Evolutionary conservation across 441 rosid species (phyloP).

Genomic region (Jatropha multifida): DNA sequence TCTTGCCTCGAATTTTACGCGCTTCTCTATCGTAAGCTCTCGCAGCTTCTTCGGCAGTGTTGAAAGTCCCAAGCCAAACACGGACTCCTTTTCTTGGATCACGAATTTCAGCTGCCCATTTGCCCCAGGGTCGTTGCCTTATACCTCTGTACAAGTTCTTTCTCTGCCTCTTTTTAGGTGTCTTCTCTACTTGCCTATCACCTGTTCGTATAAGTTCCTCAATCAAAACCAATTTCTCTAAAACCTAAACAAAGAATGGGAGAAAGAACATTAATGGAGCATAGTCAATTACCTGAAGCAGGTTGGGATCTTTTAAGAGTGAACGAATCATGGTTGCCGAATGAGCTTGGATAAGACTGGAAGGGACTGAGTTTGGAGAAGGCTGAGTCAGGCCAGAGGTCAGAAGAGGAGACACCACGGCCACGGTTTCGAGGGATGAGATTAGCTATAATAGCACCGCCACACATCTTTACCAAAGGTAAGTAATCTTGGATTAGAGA

Average conservation of each 20-base stretch:
- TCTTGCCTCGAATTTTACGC: slow-evolving; percentile 71
- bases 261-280: neutral
- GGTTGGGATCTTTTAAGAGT: slow-evolving; percentile 32
- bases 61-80: slow-evolving; percentile 91
- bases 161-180: slow-evolving; percentile 53
- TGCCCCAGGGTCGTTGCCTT: slow-evolving; percentile 90
- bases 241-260: neutral
- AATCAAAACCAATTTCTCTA: neutral
- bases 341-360: slow-evolving; percentile 20
- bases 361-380: slow-evolving; percentile 24
- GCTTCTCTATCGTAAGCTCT: slow-evolving; percentile 85
- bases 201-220: slow-evolving; percentile 37
- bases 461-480: slow-evolving; percentile 45
- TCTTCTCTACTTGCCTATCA: slow-evolving; percentile 38
- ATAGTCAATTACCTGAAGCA: slow-evolving; percentile 35
- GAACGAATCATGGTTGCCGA: slow-evolving; percentile 17
- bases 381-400: slow-evolving; percentile 46
- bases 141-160: slow-evolving; percentile 81
- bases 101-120: slow-evolving; percentile 95
- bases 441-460: slow-evolving; percentile 58
- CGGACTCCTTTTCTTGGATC: slow-evolving; percentile 87
- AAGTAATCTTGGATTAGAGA: neutral
- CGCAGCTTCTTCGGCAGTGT: slow-evolving; percentile 88
- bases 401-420: slow-evolving; percentile 34
- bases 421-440: slow-evolving; percentile 44